Evolutionary conservation across 805 yeast genomes (phyloP).

Genomic region (Kodamaea sagamina): DNA sequence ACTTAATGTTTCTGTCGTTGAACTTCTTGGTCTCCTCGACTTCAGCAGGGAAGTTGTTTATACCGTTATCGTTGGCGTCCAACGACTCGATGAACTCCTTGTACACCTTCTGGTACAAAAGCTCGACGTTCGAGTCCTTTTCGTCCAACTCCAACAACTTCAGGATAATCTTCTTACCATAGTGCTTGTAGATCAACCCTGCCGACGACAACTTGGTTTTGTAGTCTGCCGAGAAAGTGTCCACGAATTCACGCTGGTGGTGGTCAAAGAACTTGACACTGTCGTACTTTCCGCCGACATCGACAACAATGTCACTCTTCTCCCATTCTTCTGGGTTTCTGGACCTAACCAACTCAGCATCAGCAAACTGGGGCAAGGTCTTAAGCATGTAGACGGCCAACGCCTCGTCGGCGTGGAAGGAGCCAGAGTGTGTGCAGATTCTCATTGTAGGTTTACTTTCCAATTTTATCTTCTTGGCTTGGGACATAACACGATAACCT

Average conservation of each 20-base stretch:
- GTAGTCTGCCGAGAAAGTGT: constrained; percentile 63
- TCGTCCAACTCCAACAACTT: constrained; percentile 48
- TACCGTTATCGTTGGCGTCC: constrained; percentile 96
- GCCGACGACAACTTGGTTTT: constrained; percentile 89
- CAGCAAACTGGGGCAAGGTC: constrained; percentile 64
- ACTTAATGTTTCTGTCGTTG: constrained; percentile 68
- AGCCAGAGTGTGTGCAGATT: constrained; percentile 90
- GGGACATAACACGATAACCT: constrained; percentile 20
- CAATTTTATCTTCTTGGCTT: constrained; percentile 22
- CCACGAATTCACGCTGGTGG: constrained; percentile 89
- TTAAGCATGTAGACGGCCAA: constrained; percentile 87
- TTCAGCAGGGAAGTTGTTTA: constrained; percentile 60
- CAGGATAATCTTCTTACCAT: constrained; percentile 67
- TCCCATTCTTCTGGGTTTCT: constrained; percentile 85
- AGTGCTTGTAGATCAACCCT: constrained; percentile 88
- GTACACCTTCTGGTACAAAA: constrained; percentile 76
- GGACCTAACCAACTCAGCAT: constrained; percentile 75
- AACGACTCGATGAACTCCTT: constrained; percentile 84
- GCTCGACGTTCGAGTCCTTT: constrained; percentile 49
- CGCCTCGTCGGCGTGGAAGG: constrained; percentile 96
- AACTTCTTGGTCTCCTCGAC: constrained; percentile 62
- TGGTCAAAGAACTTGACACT: constrained; percentile 87
- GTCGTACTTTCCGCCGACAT: constrained; percentile 91
- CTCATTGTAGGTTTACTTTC: constrained; percentile 21
- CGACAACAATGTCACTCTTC: constrained; percentile 86